Evolutionary conservation across 2,329 filamentous ascomycete species (phyloP).

Genomic region (Helotiales sp.): DNA sequence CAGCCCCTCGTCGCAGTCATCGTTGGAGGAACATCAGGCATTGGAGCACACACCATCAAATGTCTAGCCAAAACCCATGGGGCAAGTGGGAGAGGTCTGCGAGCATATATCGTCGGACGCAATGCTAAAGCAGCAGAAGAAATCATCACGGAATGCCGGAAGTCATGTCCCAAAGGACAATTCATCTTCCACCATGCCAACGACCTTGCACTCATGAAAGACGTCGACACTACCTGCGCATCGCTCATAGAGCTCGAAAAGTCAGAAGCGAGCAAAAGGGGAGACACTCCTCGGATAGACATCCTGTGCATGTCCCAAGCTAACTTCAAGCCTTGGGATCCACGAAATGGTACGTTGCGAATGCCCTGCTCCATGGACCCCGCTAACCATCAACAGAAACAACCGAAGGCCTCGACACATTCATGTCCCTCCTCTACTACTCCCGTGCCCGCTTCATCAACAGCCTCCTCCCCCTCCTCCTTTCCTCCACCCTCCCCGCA

Average conservation of each 20-base stretch:
- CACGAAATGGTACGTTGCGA: constrained; percentile 20
- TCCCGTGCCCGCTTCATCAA: constrained; percentile 35
- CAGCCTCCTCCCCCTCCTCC: constrained; percentile 33
- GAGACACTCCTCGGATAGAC: constrained; percentile 32
- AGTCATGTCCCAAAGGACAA: constrained; percentile 33
- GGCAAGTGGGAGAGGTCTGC: constrained; percentile 24
- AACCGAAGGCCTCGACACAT: constrained; percentile 33
- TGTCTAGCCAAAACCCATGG: constrained; percentile 5
- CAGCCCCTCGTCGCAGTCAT: constrained; percentile 18
- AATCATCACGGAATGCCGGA: constrained; percentile 31
- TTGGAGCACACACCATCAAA: constrained; percentile 2
- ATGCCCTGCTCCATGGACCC: background rate
- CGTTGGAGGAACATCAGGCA: constrained; percentile 12
- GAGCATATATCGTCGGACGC: constrained; percentile 37
- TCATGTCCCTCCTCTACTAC: constrained; percentile 35
- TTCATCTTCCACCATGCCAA: constrained; percentile 35
- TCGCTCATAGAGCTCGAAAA: constrained; percentile 32
- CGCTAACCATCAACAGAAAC: constrained; percentile 28
- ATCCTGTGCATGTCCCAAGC: constrained; percentile 35
- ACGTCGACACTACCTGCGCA: constrained; percentile 34
- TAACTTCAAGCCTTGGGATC: background rate
- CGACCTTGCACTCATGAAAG: constrained; percentile 36
- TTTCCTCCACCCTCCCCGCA: constrained; percentile 17
- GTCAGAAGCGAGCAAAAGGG: background rate
- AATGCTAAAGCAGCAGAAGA: constrained; percentile 31